Evolutionary conservation across 495 filamentous ascomycete genomes (phyloP).

Genomic region (Apodospora peruviana): DNA sequence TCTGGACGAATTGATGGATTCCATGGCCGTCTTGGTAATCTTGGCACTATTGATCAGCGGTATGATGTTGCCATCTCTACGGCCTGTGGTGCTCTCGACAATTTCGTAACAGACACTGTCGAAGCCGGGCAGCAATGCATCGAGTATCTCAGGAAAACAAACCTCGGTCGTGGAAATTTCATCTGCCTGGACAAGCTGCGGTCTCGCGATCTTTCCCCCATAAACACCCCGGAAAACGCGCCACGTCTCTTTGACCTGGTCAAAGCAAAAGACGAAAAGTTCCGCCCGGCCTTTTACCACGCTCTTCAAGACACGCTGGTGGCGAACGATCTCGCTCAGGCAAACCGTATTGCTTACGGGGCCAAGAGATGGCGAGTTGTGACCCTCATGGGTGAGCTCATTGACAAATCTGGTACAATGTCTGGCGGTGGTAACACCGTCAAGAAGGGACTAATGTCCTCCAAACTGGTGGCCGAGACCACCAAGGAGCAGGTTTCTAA

Average conservation of each 20-base stretch:
- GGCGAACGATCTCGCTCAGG: constrained; percentile 85
- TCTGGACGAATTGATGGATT: constrained; percentile 95
- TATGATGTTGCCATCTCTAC: constrained; percentile 98
- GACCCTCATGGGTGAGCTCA: constrained; percentile 88
- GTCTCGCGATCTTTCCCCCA: constrained; percentile 63
- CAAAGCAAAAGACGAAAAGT: constrained; percentile 78
- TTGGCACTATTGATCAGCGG: constrained; percentile 89
- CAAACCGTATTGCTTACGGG: constrained; percentile 94
- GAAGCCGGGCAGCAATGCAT: constrained; percentile 96
- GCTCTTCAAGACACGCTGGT: constrained; percentile 91
- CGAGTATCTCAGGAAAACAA: constrained; percentile 94
- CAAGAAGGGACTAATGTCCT: constrained; percentile 89
- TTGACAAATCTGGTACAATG: constrained; percentile 97
- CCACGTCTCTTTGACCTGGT: constrained; percentile 91
- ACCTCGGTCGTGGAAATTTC: constrained; percentile 94
- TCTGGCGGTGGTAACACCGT: constrained; percentile 88
- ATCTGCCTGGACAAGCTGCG: constrained; percentile 88
- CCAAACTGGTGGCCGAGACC: constrained; percentile 79
- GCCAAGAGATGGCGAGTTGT: constrained; percentile 91
- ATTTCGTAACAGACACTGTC: constrained; percentile 92
- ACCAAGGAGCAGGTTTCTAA: constrained; percentile 82
- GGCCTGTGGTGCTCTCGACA: constrained; percentile 84
- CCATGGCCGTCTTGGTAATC: constrained; percentile 89
- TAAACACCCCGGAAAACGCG: constrained; percentile 86
- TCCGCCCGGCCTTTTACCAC: constrained; percentile 89